Percentiles rank a stretch among this genome's conserved stretches.
phyloP scores from a whole-genome alignment of 129 eudicot species.

The Pseudognaphalium luteoalbum region DNA sequence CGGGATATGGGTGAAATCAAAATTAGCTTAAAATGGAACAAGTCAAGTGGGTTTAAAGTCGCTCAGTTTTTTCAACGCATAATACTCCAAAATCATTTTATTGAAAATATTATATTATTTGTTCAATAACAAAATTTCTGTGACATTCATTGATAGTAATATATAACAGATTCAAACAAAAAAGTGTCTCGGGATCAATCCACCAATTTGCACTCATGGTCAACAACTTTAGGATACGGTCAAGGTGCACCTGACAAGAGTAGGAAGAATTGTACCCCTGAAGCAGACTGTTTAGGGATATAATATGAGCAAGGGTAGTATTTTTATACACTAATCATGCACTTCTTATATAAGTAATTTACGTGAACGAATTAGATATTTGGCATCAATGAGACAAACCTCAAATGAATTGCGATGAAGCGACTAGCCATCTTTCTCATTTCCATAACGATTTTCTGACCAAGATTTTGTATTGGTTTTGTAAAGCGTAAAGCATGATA shows the following conservation, averaged over 20 bases:
- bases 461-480: constrained; percentile 68
- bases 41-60: background rate
- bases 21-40: background rate
- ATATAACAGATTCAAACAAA: background rate
- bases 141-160: background rate
- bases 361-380: background rate
- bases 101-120: background rate
- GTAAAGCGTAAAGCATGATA: constrained; percentile 91
- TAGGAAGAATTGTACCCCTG: background rate
- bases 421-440: constrained; percentile 87
- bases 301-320: background rate
- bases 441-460: constrained; percentile 63
- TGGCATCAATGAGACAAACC: constrained; percentile 41
- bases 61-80: background rate
- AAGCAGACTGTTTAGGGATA: constrained; percentile 2
- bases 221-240: background rate
- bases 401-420: constrained; percentile 91
- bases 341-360: background rate
- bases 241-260: background rate
- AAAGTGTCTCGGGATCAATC: background rate
- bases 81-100: background rate
- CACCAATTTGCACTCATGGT: background rate
- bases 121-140: background rate
- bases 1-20: background rate
- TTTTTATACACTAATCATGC: background rate